phyloP scores from a whole-genome alignment of 192 early-diverging fungal genomes.

The Umbelopsis ramanniana region DNA sequence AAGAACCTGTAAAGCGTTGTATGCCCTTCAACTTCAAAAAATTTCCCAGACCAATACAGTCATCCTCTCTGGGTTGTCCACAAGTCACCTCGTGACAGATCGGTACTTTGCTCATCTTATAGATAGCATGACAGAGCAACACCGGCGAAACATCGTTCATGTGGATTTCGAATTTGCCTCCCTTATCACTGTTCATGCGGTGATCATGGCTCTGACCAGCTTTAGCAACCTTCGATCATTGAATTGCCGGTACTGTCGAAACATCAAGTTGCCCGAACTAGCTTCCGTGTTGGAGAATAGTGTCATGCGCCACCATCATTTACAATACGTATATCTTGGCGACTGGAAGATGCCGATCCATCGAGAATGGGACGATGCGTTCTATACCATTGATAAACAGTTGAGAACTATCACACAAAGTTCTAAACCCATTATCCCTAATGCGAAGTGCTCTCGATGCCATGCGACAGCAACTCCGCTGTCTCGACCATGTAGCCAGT shows the following conservation, averaged over 20 bases:
- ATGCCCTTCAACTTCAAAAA: neutral
- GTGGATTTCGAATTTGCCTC: conserved; percentile 12
- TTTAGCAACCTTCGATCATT: conserved; percentile 12
- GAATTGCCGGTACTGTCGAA: conserved; percentile 13
- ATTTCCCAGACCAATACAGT: neutral
- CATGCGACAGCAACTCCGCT: conserved; percentile 12
- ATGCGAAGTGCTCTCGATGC: neutral
- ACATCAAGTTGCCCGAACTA: neutral
- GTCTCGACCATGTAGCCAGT: conserved; percentile 3
- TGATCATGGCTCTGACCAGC: conserved; percentile 8
- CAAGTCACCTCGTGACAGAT: conserved; percentile 10
- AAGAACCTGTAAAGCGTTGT: neutral
- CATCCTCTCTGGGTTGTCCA: neutral
- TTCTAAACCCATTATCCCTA: neutral
- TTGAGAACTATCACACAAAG: neutral
- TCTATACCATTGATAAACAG: neutral
- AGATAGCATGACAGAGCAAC: neutral
- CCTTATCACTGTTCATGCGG: conserved; percentile 1
- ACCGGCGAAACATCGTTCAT: neutral
- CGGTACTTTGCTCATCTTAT: neutral
- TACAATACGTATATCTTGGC: neutral
- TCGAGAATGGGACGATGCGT: conserved; percentile 11
- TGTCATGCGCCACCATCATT: neutral
- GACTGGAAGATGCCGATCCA: conserved; percentile 18
- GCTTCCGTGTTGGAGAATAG: neutral